Base-by-base conservation (phyloP, 2,329 filamentous ascomycete genomes). In the Pseudogymnoascus sp. region DNA sequence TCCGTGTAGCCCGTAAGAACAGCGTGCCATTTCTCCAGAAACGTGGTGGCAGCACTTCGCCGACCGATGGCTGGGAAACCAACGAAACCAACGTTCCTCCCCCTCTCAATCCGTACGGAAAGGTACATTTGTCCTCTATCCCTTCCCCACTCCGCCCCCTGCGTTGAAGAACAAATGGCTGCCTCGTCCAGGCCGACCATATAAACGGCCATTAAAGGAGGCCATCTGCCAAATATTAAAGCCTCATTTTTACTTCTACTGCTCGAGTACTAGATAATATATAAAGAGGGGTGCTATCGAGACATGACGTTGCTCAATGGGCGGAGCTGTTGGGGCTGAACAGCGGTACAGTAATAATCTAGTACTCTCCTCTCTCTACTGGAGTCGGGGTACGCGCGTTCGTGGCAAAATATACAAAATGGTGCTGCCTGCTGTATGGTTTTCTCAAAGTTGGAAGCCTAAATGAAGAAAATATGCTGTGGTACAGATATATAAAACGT, bases 21-120 rank as follows among this genome's bases (percentile, higher is more conserved):
- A 56, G 47, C 47, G 47, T 56, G 47, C 47, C 47, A 56, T 56
- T 33, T 56, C n/a, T 56, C 47, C 47, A 53, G 47, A 53, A 53
- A 53, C 47, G 47, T 53, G 47, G 47, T 53, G 47, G n/a, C n/a
- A n/a, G 26, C 14, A 53, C 7, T 31, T 53, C 47, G 6, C 26
- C 47, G 47, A 53, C 47, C 24, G 44, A n/a, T 50, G 44, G 44
- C 44, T 50, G 24, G 44, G 47, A 53, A 31, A 53, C 19, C 24
- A 31, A 31, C n/a, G n/a, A n/a, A n/a, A n/a, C n/a, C n/a, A n/a
- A n/a, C n/a, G n/a, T n/a, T 6, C 13, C 4, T 8, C 26, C n/a
- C 8, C 26, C 47, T 14, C 26, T 53, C 24, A 31, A 10, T 53
- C n/a, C 26, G 6, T 29, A 31, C 4, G n/a, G 26, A 53, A 53